Conservation (phyloP, 2,329 filamentous ascomycete species). For the Ceratocystis destructans region DNA sequence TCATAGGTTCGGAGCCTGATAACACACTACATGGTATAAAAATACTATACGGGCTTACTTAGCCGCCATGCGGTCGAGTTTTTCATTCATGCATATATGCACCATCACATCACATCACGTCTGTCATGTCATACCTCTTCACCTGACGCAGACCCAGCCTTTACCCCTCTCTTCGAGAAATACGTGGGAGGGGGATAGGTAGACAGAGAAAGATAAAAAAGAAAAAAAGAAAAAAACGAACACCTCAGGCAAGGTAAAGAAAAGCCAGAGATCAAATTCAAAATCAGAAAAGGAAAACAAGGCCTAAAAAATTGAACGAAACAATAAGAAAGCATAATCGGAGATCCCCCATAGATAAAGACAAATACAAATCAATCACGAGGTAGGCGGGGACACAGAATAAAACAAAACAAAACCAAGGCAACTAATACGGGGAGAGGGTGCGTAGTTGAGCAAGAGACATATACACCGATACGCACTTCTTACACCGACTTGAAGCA, state of each 20-base stretch:
- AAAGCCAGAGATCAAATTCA: neutral
- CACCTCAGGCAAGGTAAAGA: neutral
- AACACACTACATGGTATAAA: neutral
- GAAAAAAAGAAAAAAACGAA: neutral
- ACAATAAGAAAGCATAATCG: neutral
- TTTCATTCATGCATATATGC: neutral
- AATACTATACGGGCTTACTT: neutral
- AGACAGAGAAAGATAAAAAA: neutral
- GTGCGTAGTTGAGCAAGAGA: neutral
- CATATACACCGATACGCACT: neutral
- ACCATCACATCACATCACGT: neutral
- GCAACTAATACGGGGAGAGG: neutral
- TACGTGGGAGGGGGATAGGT: neutral
- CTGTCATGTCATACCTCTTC: neutral
- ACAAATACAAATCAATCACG: neutral
- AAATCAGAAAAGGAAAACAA: neutral
- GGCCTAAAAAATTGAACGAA: neutral
- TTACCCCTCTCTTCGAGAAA: neutral
- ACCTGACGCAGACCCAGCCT: neutral
- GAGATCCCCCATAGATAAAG: neutral
- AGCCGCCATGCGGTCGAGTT: neutral
- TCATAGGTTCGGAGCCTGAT: neutral
- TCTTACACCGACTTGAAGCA: constrained; percentile 25
- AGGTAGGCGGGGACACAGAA: neutral
- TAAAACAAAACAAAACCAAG: neutral